Conservation (phyloP, 164 flowering plant genomes). For the Brasenia schreberi region DNA sequence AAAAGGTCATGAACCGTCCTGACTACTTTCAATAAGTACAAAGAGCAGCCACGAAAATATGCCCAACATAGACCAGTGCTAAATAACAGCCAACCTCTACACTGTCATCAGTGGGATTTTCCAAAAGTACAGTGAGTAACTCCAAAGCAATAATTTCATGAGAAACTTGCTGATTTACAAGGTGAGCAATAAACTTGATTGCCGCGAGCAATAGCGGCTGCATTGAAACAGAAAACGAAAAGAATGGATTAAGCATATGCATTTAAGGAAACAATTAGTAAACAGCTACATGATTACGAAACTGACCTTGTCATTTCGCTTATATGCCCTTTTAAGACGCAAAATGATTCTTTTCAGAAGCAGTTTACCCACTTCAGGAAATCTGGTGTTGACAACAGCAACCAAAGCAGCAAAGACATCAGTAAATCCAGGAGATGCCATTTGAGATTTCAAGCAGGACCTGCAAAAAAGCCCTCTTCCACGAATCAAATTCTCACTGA, state of each 20-base stretch:
- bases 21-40: background rate
- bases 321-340: conserved; percentile 92
- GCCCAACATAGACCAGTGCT: background rate
- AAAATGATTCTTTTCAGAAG: conserved; percentile 68
- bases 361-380: conserved; percentile 87
- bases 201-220: conserved; percentile 88
- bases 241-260: background rate
- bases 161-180: conserved; percentile 93
- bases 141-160: conserved; percentile 89
- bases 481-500: conserved; percentile 74
- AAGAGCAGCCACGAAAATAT: too few species aligned
- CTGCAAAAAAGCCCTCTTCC: conserved; percentile 94
- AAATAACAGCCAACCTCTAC: conserved; percentile 35
- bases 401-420: conserved; percentile 92
- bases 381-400: conserved; percentile 86
- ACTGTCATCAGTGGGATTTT: conserved; percentile 88
- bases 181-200: conserved; percentile 85
- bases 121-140: conserved; percentile 64
- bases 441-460: conserved; percentile 92
- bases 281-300: background rate
- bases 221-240: background rate
- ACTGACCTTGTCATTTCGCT: conserved; percentile 82
- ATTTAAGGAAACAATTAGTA: background rate
- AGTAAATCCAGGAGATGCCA: conserved; percentile 92
- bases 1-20: background rate